These are phyloP conservation scores for Avena sativa DNA, from an alignment of 176 grass and related monocot species.

Conservation along the genomic window DNA sequence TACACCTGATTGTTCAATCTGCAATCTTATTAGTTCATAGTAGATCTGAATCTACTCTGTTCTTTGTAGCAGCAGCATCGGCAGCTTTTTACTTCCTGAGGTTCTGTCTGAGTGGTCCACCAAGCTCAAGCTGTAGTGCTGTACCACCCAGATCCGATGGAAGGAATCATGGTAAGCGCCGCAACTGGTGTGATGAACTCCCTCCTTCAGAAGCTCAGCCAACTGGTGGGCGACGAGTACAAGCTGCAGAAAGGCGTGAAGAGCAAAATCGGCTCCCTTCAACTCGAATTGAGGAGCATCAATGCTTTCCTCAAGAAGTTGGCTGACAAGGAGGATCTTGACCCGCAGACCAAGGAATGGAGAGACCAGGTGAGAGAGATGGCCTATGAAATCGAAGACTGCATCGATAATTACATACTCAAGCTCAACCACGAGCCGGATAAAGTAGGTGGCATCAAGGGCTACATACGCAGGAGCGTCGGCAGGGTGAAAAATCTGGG, in stretches of 20 bases:
- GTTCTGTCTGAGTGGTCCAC: no score
- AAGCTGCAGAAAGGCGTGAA: slow-evolving; percentile 17
- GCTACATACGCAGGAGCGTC: background rate
- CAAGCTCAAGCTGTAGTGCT: no score
- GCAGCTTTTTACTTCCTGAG: background rate
- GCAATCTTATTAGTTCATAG: background rate
- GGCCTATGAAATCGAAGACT: background rate
- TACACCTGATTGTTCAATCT: background rate
- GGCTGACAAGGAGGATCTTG: slow-evolving; percentile 25
- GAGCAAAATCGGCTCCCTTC: background rate
- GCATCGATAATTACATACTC: slow-evolving; percentile 14
- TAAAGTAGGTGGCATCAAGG: background rate
- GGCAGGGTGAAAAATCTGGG: background rate
- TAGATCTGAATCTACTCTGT: background rate
- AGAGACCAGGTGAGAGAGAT: slow-evolving; percentile 34
- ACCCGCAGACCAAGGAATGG: slow-evolving; percentile 35
- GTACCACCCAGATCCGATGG: slow-evolving; percentile 7
- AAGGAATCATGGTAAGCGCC: slow-evolving; percentile 19
- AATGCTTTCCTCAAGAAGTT: slow-evolving; percentile 16
- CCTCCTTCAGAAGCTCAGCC: slow-evolving; percentile 5
- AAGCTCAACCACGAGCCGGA: background rate
- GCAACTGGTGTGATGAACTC: slow-evolving; percentile 12
- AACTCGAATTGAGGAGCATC: slow-evolving; percentile 25
- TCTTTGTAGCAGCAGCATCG: background rate
- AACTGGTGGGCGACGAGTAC: slow-evolving; percentile 3